Base-by-base conservation (phyloP, 1,139 yeast species). In the Protomyces inouyei region DNA sequence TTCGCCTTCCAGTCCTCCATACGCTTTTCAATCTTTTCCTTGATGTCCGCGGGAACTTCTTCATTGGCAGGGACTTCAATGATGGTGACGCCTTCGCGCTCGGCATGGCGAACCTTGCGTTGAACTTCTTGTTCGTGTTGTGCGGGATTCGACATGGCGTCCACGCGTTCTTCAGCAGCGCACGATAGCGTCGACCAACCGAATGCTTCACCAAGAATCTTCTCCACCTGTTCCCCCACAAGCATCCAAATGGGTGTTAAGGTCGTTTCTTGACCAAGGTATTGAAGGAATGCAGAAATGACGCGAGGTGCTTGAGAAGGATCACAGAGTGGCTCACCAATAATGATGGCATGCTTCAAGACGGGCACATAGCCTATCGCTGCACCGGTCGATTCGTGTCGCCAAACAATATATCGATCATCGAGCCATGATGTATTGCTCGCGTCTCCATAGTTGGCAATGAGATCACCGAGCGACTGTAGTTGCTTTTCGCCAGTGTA, bases 401-500 rank as follows among this genome's bases (percentile, higher is more conserved):
- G 52, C 60, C 60, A 56, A 21, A 45, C 53, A 8, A 23, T n/a
- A 45, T 45, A 56, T 9, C 60, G 52, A 35, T 43, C 53, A 18
- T 56, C 60, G n/a, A 56, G 43, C 60, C 60, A 56, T 3, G 53
- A 43, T 2, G 60, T 56, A 56, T 56, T 56, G 18, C 52, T 37
- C 14, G 60, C 60, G 32, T 56, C 60, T 10, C 60, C 60, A 56
- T 56, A 56, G n/a, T 56, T 56, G 5, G 53, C 60, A 56, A 56
- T 56, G 37, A 56, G 28, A 16, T 43, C 35, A 18, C 53, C 60
- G 9, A 56, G 53, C 18, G 53, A 35, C 16, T 23, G 52, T 4
- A 43, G 16, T 14, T 37, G 5, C 43, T 36, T 52, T n/a, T 35
- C 55, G n/a, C 55, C 55, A n/a, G 18, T 36, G n/a, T 10, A 40